Evolutionary conservation across 2,329 filamentous ascomycete species (phyloP).

Genomic region (Cladosporium oxysporum): DNA sequence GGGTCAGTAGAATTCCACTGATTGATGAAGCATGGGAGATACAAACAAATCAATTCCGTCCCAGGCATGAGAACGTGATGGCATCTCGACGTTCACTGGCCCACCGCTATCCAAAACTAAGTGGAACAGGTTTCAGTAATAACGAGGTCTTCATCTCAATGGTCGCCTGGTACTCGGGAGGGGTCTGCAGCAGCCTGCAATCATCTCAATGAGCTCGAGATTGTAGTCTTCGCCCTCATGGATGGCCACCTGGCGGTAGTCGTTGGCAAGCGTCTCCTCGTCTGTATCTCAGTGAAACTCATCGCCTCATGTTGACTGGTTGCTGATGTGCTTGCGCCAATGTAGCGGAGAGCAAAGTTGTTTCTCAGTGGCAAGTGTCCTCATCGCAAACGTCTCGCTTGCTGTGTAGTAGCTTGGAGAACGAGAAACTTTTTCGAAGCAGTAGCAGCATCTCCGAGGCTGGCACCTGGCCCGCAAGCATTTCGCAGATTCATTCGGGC

Average conservation of each 20-base stretch:
- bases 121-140: too few relatives aligned
- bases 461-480: too few relatives aligned
- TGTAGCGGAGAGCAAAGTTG: not conserved
- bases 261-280: constrained; percentile 91
- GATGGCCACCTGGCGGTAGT: too few relatives aligned
- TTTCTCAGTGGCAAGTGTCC: too few relatives aligned
- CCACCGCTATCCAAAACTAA: constrained; percentile 99
- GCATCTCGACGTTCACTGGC: constrained; percentile 95
- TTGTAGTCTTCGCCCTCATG: too few relatives aligned
- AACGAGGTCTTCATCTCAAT: constrained; percentile 97
- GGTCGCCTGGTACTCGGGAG: constrained; percentile 92
- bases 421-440: too few relatives aligned
- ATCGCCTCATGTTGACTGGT: not conserved
- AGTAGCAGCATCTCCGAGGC: not conserved
- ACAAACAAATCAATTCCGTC: constrained; percentile 84
- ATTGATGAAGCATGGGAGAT: not conserved
- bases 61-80: constrained; percentile 99
- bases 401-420: too few relatives aligned
- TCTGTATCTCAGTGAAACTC: constrained; percentile 69
- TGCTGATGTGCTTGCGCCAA: not conserved
- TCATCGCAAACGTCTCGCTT: too few relatives aligned
- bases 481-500: not conserved
- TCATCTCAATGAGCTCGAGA: constrained; percentile 59
- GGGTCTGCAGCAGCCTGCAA: constrained; percentile 86
- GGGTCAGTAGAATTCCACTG: too few relatives aligned